phyloP scores from a whole-genome alignment of 2,329 filamentous ascomycete species.

The Thermoascus crustaceus region DNA sequence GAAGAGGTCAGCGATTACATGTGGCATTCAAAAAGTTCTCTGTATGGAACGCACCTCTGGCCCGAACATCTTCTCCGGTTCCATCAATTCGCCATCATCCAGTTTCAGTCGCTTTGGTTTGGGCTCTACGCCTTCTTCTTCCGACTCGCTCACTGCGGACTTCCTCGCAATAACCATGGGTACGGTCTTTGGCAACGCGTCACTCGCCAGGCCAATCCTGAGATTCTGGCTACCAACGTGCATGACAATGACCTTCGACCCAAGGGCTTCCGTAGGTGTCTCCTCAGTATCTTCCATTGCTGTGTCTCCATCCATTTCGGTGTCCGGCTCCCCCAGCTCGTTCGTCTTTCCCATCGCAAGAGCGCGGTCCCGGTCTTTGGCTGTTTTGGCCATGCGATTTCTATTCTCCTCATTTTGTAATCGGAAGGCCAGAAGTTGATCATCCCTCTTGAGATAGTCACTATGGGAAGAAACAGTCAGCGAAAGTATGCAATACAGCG shows the following conservation, averaged over 20 bases:
- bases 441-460: conserved; percentile 96
- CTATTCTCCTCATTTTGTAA: conserved; percentile 80
- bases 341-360: conserved; percentile 66
- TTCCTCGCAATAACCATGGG: conserved; percentile 86
- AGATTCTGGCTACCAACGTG: conserved; percentile 94
- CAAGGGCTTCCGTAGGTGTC: conserved; percentile 55
- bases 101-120: conserved; percentile 58
- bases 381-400: conserved; percentile 73
- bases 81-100: conserved; percentile 42
- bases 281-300: conserved; percentile 52
- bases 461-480: conserved; percentile 38
- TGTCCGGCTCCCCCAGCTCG: conserved; percentile 46
- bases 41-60: conserved; percentile 56
- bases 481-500: background rate
- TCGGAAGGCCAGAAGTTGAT: conserved; percentile 83
- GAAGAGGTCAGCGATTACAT: background rate
- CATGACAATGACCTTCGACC: conserved; percentile 88
- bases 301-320: conserved; percentile 41
- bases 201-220: conserved; percentile 88
- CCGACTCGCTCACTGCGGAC: conserved; percentile 69
- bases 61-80: conserved; percentile 74
- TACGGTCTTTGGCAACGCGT: conserved; percentile 86
- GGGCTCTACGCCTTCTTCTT: conserved; percentile 72
- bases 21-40: background rate
- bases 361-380: conserved; percentile 79